phyloP scores from a whole-genome alignment of 1,284 basidiomycete species.

The Volvariella volvacea region DNA sequence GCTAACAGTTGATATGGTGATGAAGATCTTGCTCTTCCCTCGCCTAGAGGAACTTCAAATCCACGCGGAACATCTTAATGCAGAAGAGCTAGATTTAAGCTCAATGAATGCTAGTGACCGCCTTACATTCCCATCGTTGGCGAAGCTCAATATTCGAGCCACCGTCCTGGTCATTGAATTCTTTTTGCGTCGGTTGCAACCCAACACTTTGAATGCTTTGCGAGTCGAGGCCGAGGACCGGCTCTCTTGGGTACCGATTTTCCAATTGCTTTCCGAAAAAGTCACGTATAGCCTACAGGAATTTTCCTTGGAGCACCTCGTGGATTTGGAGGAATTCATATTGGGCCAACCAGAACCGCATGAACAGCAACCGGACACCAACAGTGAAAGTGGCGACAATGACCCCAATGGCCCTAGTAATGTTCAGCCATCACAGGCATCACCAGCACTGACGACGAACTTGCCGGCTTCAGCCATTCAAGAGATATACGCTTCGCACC shows the following conservation, averaged over 20 bases:
- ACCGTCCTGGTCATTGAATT: conserved; percentile 28
- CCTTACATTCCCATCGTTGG: conserved; percentile 34
- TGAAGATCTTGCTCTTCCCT: conserved; percentile 35
- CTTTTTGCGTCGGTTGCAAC: conserved; percentile 26
- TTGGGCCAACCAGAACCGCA: conserved; percentile 9
- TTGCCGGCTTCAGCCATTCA: too few species aligned
- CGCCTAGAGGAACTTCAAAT: conserved; percentile 38
- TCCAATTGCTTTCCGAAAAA: conserved; percentile 30
- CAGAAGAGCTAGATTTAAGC: conserved; percentile 21
- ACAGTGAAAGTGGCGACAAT: too few species aligned
- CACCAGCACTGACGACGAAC: too few species aligned
- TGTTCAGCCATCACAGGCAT: too few species aligned
- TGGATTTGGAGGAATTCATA: conserved; percentile 21
- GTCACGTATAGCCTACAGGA: conserved; percentile 28
- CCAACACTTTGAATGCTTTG: conserved; percentile 29
- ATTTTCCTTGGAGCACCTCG: conserved; percentile 39
- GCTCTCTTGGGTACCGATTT: conserved; percentile 30
- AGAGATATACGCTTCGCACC: too few species aligned
- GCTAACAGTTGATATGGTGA: conserved; percentile 32
- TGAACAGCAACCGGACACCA: too few species aligned
- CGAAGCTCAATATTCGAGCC: conserved; percentile 37
- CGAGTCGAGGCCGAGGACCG: conserved; percentile 35
- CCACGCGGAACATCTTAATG: conserved; percentile 38
- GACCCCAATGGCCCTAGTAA: too few species aligned
- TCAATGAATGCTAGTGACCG: neutral